A percentile compares a stretch with the other conserved stretches of the same genome.
Conservation (phyloP, 2,329 filamentous ascomycete species). For the Epichloe aotearoae region DNA sequence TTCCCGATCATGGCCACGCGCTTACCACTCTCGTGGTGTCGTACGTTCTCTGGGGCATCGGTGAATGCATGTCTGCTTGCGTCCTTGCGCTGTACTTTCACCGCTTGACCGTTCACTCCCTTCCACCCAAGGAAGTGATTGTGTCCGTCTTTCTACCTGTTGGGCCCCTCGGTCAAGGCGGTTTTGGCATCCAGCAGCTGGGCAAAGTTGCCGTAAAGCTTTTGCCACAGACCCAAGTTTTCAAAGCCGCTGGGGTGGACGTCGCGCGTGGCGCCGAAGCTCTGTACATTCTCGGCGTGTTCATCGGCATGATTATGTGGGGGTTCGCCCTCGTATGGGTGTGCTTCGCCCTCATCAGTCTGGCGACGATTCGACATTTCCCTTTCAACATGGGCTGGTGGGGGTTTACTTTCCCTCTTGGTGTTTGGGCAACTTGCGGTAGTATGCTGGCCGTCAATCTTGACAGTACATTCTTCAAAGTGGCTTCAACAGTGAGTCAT, state of each 20-base stretch:
- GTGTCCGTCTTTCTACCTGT: slow-evolving; percentile 56
- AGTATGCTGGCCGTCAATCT: slow-evolving; percentile 26
- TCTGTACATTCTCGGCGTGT: slow-evolving; percentile 44
- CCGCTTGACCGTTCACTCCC: slow-evolving; percentile 50
- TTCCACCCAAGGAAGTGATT: slow-evolving; percentile 53
- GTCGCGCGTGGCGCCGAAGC: slow-evolving; percentile 24
- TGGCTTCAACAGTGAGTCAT: slow-evolving; percentile 22
- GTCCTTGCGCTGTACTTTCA: slow-evolving; percentile 58
- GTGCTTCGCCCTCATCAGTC: slow-evolving; percentile 28
- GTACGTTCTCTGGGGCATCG: slow-evolving; percentile 58
- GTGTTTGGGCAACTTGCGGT: slow-evolving; percentile 30
- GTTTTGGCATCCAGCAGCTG: slow-evolving; percentile 41
- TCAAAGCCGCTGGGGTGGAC: slow-evolving; percentile 27
- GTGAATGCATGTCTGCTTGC: slow-evolving; percentile 42
- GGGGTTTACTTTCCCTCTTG: slow-evolving; percentile 34
- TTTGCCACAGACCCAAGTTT: slow-evolving; percentile 26
- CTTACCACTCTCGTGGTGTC: slow-evolving; percentile 49
- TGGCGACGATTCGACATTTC: slow-evolving; percentile 24
- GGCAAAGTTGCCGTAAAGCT: slow-evolving; percentile 33
- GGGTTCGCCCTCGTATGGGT: slow-evolving; percentile 31
- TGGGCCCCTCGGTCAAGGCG: slow-evolving; percentile 53
- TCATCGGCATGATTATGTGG: slow-evolving; percentile 29
- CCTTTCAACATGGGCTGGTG: slow-evolving; percentile 36
- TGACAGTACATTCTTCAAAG: slow-evolving; percentile 29
- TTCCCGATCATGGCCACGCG: slow-evolving; percentile 41